Evolutionary conservation across 345 rosid genomes (phyloP), one percentile per base, ranked within the genome.

Genomic region (Turritis glabra): DNA sequence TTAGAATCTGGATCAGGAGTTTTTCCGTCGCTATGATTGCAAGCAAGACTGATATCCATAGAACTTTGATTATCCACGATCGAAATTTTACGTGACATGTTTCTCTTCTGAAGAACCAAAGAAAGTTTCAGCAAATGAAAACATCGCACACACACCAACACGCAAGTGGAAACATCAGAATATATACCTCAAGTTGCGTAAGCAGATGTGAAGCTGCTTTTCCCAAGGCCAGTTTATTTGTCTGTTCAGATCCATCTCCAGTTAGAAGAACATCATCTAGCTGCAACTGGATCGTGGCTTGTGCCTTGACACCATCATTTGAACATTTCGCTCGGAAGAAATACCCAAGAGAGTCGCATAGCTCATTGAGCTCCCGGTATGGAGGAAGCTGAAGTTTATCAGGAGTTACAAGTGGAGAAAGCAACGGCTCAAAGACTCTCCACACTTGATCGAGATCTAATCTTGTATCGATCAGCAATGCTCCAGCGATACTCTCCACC

Each of bases 401-500:
- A 1, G 87, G 97, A 1, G 97, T 90, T 72, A 85, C 93, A 17
- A 94, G 85, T 5, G 96, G 97, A 70, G 96, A 87, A 52, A 94
- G 67, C 14, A 94, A 75, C 1, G 96, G 92, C 78, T 90, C 81
- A 69, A 85, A 82, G 80, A 87, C 69, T 82, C 80, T 86, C 99
- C 97, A 92, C 19, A 94, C 90, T 72, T 83, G 80, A 51, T 88
- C 89, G 12, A 91, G 87, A 77, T 87, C 81, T 65, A 92, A 80
- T 40, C 77, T 84, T 15, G 90, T 74, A 82, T 94, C 97, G n/a
- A 94, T 77, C 65, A 92, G 60, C 46, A 91, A 78, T 46, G 97
- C 99, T 41, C 97, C 97, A 2, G 88, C 87, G 23, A 94, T 89
- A 75, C 97, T 92, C 80, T 94, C 97, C 80, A 92, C 80, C 78